These are phyloP conservation scores for Jamesozyma piceae DNA, from an alignment of 805 yeast species.

Conservation along the genomic window DNA sequence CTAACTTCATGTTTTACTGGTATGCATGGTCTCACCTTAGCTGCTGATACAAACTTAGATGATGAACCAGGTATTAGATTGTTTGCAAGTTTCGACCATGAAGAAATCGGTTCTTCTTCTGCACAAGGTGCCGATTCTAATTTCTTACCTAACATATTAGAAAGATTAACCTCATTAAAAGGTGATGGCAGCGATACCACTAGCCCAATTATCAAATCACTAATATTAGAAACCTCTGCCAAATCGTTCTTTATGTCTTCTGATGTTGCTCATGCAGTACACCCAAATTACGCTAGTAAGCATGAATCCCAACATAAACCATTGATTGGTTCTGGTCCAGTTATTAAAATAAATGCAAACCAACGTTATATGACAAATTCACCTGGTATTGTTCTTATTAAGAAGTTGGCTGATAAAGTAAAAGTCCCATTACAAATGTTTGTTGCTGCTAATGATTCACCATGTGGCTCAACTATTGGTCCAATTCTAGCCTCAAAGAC, in stretches of 20 bases:
- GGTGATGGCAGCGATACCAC: slow-evolving; percentile 31
- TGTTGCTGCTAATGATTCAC: slow-evolving; percentile 87
- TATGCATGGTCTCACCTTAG: slow-evolving; percentile 54
- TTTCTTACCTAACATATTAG: slow-evolving; percentile 69
- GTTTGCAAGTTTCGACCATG: slow-evolving; percentile 86
- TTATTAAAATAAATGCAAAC: slow-evolving; percentile 85
- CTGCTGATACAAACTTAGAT: slow-evolving; percentile 36
- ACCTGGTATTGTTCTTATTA: slow-evolving; percentile 72
- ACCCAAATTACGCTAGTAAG: slow-evolving; percentile 74
- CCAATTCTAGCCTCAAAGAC: slow-evolving; percentile 82
- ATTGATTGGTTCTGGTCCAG: slow-evolving; percentile 79
- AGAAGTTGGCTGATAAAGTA: slow-evolving; percentile 56
- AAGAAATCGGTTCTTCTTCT: slow-evolving; percentile 86
- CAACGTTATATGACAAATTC: slow-evolving; percentile 93
- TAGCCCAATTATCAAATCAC: slow-evolving; percentile 27
- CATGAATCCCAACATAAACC: slow-evolving; percentile 80
- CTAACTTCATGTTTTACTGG: slow-evolving; percentile 82
- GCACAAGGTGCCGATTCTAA: slow-evolving; percentile 97
- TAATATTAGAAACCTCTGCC: slow-evolving; percentile 48
- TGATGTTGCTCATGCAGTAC: slow-evolving; percentile 96
- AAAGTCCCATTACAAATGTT: slow-evolving; percentile 81
- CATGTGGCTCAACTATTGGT: slow-evolving; percentile 96
- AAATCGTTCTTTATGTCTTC: slow-evolving; percentile 84
- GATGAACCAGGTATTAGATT: slow-evolving; percentile 54
- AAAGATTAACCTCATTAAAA: slow-evolving; percentile 49